Conservation (phyloP, 352 stramenopile genomes). For the Phytophthora palmivora region DNA sequence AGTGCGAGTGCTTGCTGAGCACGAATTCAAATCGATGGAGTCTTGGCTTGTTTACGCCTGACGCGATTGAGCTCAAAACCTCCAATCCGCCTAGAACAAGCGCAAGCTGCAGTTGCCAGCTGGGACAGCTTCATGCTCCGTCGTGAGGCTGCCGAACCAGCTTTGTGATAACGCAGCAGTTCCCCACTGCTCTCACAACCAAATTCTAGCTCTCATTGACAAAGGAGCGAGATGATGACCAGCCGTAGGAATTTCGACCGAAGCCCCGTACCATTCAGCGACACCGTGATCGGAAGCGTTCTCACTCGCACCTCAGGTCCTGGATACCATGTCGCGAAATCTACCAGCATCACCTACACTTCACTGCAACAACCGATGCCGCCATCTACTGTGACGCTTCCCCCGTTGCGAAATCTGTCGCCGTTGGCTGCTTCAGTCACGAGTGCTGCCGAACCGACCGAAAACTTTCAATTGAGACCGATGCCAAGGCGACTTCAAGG, state of each 20-base stretch:
- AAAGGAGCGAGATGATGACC: conserved; percentile 32
- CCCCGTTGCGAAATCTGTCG: conserved; percentile 28
- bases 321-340: conserved; percentile 3
- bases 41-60: conserved; percentile 40
- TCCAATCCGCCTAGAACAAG: conserved; percentile 22
- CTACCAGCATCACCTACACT: conserved; percentile 4
- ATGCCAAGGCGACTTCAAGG: conserved; percentile 17
- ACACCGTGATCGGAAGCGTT: conserved; percentile 40
- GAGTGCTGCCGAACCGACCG: conserved; percentile 12
- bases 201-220: conserved; percentile 13
- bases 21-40: conserved; percentile 35
- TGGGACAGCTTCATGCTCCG: conserved; percentile 33
- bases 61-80: conserved; percentile 30
- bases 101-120: conserved; percentile 26
- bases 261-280: conserved; percentile 29
- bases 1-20: conserved; percentile 9
- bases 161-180: conserved; percentile 38
- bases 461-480: conserved; percentile 16
- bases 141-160: conserved; percentile 20
- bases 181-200: conserved; percentile 19
- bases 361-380: conserved; percentile 10
- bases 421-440: conserved; percentile 11
- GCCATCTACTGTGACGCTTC: conserved; percentile 12
- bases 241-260: conserved; percentile 31
- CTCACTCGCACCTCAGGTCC: conserved; percentile 18